Evolutionary conservation across 2,329 filamentous ascomycete species (phyloP), one percentile per base, ranked within the genome.

Genomic region (Volutella citrinella): DNA sequence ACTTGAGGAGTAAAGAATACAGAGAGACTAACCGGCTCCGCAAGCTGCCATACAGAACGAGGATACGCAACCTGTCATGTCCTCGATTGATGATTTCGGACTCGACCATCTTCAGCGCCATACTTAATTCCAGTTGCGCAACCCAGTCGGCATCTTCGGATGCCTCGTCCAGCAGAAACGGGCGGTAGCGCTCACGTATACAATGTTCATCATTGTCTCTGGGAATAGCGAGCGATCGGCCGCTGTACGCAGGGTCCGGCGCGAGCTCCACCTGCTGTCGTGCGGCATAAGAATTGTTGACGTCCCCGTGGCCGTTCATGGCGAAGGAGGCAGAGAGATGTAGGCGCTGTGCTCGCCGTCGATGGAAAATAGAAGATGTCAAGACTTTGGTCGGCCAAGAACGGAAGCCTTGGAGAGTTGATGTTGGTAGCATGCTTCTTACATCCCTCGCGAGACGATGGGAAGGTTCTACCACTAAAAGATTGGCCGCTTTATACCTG

Each of bases 21-120:
- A 19, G 19, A 25, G n/a, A 19, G 12, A 35, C 42, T 41, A 31
- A 60, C 57, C 59, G 54, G 40, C 55, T 57, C 9, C 78, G 63
- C 24, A 82, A 56, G 49, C 77, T 82, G 3, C 80, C 79, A 50
- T 78, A 78, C 1, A 84, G 53, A 0, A 83, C 75, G 2, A 83
- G 59, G 3, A 83, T 68, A 38, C 70, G 78, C 3, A 82, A 36
- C 5, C 64, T 45, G 11, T 57, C 46, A 7, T 49, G 38, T 4
- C 51, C 53, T 14, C 42, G 49, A 4, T 57, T 34, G 0, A 79
- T 36, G 19, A 79, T 58, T 6, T 62, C 52, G 2, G 43, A 38
- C 26, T 72, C 65, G 0, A 70, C 72, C 61, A 82, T 66, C 27
- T 69, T 61, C 24, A 73, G 48, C 3, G 55, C 69, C 0, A 72